phyloP scores from a whole-genome alignment of 176 grass and related monocot genomes.

The Aegilops umbellulata region DNA sequence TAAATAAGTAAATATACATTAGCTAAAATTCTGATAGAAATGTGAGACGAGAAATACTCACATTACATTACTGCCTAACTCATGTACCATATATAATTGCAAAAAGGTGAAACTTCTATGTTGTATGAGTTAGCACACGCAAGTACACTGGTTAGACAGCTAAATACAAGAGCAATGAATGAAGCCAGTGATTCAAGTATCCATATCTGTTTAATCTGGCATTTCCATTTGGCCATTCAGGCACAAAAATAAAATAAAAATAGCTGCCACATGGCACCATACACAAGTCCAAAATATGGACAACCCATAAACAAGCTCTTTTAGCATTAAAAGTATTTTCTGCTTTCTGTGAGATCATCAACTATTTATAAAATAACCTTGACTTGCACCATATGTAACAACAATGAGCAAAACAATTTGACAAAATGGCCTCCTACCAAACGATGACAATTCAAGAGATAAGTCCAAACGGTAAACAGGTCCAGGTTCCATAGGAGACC shows the following conservation, averaged over 20 bases:
- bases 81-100: background rate
- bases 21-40: background rate
- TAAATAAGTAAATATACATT: background rate
- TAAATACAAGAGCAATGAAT: background rate
- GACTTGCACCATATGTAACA: background rate
- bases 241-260: background rate
- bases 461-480: background rate
- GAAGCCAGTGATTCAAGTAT: background rate
- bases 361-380: background rate
- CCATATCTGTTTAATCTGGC: background rate
- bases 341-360: background rate
- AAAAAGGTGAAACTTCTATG: background rate
- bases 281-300: background rate
- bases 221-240: background rate
- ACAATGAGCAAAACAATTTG: background rate
- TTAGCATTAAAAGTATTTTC: background rate
- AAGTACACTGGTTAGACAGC: background rate
- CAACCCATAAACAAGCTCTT: background rate
- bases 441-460: background rate
- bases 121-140: background rate
- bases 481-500: background rate
- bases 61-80: background rate
- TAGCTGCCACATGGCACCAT: background rate
- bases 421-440: background rate
- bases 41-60: background rate